phyloP scores from a whole-genome alignment of 805 yeast genomes.

The Nakazawaea holstii region DNA sequence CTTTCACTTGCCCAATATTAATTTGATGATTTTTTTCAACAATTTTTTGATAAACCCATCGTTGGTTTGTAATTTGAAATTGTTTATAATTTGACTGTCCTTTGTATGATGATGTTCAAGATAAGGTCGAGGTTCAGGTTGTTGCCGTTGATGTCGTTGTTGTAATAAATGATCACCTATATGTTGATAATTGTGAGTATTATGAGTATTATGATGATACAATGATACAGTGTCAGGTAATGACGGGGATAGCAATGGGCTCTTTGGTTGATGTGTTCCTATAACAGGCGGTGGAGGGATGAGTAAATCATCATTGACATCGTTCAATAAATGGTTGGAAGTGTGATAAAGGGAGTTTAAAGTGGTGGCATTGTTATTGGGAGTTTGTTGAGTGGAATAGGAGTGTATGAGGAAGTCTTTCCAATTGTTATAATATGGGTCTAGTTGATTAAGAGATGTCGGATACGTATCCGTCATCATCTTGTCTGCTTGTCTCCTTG shows the following conservation, averaged over 20 bases:
- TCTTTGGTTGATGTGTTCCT: neutral
- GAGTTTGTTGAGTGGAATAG: neutral
- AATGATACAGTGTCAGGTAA: too few relatives aligned
- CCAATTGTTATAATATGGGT: constrained; percentile 4
- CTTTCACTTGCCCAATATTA: neutral
- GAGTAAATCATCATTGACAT: constrained; percentile 3
- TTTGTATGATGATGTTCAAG: neutral
- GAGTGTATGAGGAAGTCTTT: neutral
- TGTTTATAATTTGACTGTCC: neutral
- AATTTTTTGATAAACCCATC: neutral
- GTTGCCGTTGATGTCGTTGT: neutral
- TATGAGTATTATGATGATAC: too few relatives aligned
- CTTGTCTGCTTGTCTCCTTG: neutral
- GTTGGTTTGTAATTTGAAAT: neutral
- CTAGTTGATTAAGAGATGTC: constrained; percentile 1
- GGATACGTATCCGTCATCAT: neutral
- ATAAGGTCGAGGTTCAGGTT: neutral
- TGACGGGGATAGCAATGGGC: neutral
- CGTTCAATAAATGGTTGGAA: constrained; percentile 1
- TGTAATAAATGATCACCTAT: constrained; percentile 1
- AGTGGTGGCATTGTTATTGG: neutral
- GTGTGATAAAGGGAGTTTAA: constrained; percentile 1
- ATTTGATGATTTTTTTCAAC: neutral
- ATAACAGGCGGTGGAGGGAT: neutral
- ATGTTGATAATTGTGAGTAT: neutral